phyloP scores from a whole-genome alignment of 2,329 filamentous ascomycete genomes.

The Colletotrichum sp. region DNA sequence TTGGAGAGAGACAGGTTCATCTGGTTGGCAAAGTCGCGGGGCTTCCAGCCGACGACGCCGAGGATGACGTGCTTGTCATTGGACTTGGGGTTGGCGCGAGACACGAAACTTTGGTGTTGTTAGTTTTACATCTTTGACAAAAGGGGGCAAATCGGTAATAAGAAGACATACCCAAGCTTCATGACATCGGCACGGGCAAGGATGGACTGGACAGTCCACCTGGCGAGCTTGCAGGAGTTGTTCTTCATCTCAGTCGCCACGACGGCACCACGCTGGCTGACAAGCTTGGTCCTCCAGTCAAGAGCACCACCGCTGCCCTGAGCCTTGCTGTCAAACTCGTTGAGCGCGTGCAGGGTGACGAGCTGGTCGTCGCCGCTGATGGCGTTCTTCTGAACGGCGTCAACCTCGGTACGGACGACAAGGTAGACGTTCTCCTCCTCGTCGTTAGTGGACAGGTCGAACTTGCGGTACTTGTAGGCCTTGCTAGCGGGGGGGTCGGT shows the following conservation, averaged over 20 bases:
- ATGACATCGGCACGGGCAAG: constrained; percentile 97
- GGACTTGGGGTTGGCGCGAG: constrained; percentile 87
- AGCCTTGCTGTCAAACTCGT: constrained; percentile 99
- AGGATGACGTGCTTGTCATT: constrained; percentile 95
- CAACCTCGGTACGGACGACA: constrained; percentile 92
- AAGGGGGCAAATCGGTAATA: not conserved
- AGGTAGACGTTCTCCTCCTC: constrained; percentile 88
- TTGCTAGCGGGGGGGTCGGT: constrained; percentile 94
- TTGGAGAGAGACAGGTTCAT: constrained; percentile 98
- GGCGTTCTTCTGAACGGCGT: constrained; percentile 94
- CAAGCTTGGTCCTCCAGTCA: constrained; percentile 96
- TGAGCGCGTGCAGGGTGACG: constrained; percentile 92
- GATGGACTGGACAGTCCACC: constrained; percentile 97
- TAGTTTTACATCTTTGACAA: constrained; percentile 23
- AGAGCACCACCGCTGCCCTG: constrained; percentile 93
- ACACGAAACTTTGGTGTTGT: constrained; percentile 76
- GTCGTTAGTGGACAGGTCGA: constrained; percentile 93
- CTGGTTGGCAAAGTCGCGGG: constrained; percentile 92
- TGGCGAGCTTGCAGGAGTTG: constrained; percentile 97
- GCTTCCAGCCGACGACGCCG: constrained; percentile 97
- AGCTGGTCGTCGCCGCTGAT: constrained; percentile 91
- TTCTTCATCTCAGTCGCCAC: constrained; percentile 99
- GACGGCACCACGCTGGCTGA: constrained; percentile 93
- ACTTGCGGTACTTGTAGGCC: constrained; percentile 97
- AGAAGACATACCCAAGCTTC: constrained; percentile 83